Conservation (phyloP, 352 stramenopile species). For the Pythium sukuiense region DNA sequence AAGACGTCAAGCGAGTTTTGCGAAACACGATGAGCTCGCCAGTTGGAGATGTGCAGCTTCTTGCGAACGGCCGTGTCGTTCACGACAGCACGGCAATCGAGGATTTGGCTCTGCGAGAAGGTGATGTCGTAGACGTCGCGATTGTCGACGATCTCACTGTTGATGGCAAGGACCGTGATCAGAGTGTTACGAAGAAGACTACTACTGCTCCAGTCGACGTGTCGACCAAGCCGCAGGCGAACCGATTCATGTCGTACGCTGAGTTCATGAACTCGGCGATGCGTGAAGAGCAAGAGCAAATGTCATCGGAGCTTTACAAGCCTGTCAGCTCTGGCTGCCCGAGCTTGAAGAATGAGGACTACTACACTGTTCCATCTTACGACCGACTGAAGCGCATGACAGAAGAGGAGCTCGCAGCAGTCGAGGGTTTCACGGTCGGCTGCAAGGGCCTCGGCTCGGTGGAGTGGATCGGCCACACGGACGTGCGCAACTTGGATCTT, state of each 20-base stretch:
- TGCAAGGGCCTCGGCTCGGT: conserved; percentile 79
- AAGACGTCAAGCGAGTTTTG: conserved; percentile 62
- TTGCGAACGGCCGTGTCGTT: conserved; percentile 62
- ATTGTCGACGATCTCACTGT: conserved; percentile 50
- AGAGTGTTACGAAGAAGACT: conserved; percentile 4
- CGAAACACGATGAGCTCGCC: conserved; percentile 39
- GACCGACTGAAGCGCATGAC: conserved; percentile 70
- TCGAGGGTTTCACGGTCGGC: conserved; percentile 77
- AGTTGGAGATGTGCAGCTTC: conserved; percentile 60
- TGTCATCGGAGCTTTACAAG: conserved; percentile 28
- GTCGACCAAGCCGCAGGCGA: conserved; percentile 22
- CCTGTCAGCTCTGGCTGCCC: conserved; percentile 52
- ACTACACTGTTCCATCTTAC: conserved; percentile 77
- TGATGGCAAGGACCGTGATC: background rate
- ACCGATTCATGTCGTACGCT: conserved; percentile 78
- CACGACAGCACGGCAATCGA: conserved; percentile 45
- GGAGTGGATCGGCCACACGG: conserved; percentile 78
- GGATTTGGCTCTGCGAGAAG: conserved; percentile 59
- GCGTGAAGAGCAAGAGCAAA: conserved; percentile 38
- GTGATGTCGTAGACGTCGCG: conserved; percentile 65
- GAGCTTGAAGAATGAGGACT: conserved; percentile 70
- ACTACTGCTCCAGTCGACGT: background rate
- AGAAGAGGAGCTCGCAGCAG: conserved; percentile 61
- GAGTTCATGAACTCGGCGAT: conserved; percentile 75
- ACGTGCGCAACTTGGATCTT: conserved; percentile 77